Evolutionary conservation across 495 filamentous ascomycete species (phyloP).

Genomic region (Trichoderma asperelloides): DNA sequence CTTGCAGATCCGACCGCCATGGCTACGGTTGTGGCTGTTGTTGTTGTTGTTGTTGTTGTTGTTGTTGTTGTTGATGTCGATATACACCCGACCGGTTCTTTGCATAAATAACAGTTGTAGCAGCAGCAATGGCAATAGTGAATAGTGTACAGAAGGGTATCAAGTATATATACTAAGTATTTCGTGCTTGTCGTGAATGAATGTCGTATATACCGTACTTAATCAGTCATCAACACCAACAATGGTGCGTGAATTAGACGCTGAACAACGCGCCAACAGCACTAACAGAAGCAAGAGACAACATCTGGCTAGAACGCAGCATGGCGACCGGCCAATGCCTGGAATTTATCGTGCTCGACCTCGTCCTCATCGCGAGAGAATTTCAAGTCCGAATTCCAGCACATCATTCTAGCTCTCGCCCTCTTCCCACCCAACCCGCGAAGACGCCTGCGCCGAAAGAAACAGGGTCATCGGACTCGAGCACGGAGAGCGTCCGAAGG

Average conservation of each 20-base stretch:
- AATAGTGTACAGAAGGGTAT: no score
- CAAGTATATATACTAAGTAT: no score
- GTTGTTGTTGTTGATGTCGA: background rate
- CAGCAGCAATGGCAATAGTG: no score
- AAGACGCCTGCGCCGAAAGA: background rate
- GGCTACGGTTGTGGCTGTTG: background rate
- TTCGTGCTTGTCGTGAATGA: background rate
- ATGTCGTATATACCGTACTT: no score
- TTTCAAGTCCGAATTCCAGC: background rate
- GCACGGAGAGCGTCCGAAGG: background rate
- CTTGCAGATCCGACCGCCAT: background rate
- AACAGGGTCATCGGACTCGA: constrained; percentile 4
- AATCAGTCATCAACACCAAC: no score
- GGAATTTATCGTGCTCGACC: background rate
- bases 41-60: background rate
- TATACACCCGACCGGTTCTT: no score
- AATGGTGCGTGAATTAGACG: no score
- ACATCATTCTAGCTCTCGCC: background rate
- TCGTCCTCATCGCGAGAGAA: background rate
- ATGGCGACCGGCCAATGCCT: background rate
- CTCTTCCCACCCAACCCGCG: background rate
- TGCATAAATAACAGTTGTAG: no score
- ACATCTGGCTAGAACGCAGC: background rate
- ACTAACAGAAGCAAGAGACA: background rate
- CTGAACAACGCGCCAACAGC: background rate